Conservation (phyloP, 108 stramenopile species). For the Nannochloropsis salina region DNA sequence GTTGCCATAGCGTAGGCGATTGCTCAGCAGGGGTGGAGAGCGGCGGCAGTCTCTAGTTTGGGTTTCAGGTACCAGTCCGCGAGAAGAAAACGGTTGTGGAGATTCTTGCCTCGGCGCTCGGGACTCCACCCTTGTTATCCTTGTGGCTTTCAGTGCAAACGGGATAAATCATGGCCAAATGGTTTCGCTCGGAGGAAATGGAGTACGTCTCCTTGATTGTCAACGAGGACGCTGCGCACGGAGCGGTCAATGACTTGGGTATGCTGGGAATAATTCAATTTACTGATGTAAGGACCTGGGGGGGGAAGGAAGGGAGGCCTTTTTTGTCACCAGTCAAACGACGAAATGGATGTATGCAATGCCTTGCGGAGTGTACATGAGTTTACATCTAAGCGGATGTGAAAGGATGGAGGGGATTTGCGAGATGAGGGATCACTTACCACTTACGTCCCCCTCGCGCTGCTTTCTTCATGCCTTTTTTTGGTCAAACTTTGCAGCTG, state of each 20-base stretch:
- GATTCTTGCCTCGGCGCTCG: neutral
- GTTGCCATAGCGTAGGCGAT: neutral
- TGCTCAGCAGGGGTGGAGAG: neutral
- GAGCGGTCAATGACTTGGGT: slow-evolving; percentile 81
- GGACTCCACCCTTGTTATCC: neutral
- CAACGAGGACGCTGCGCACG: slow-evolving; percentile 92
- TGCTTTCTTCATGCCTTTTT: slow-evolving; percentile 15
- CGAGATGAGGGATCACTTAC: neutral
- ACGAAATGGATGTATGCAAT: neutral
- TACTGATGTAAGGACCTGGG: slow-evolving; percentile 61
- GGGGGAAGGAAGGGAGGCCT: neutral
- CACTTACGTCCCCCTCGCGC: neutral
- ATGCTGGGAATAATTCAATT: slow-evolving; percentile 85
- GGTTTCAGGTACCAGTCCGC: neutral
- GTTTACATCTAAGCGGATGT: neutral
- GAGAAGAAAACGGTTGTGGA: slow-evolving; percentile 16
- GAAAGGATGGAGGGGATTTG: neutral
- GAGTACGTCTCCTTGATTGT: slow-evolving; percentile 95
- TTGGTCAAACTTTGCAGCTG: slow-evolving; percentile 52
- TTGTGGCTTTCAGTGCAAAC: neutral
- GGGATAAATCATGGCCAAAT: slow-evolving; percentile 71
- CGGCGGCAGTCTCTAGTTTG: neutral
- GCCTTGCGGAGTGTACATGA: neutral
- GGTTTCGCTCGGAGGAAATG: slow-evolving; percentile 98
- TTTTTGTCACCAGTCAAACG: neutral